Conservation (phyloP, 1,139 yeast genomes). For the Arxiozyma slooffiae region DNA sequence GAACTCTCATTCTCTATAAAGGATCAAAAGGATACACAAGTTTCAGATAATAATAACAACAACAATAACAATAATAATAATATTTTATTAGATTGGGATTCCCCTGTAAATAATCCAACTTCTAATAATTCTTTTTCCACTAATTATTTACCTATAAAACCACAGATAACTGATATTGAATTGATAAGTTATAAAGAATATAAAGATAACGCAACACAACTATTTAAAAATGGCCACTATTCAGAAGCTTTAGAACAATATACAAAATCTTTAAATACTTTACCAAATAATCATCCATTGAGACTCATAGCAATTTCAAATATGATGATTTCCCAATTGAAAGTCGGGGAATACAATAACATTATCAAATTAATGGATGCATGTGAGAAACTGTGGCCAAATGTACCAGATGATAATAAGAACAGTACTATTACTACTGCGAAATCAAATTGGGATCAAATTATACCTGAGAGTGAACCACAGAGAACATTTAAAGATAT, state of each 20-base stretch:
- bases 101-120: background rate
- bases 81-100: background rate
- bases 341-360: constrained; percentile 63
- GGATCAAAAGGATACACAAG: background rate
- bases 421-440: constrained; percentile 37
- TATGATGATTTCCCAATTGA: constrained; percentile 58
- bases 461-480: constrained; percentile 36
- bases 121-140: background rate
- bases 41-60: background rate
- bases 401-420: background rate
- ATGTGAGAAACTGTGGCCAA: background rate
- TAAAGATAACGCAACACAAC: constrained; percentile 50
- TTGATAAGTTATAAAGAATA: background rate
- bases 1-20: background rate
- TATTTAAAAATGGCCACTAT: constrained; percentile 78
- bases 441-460: constrained; percentile 39
- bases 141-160: background rate
- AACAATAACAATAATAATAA: too few species aligned
- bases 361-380: constrained; percentile 35
- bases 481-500: constrained; percentile 57
- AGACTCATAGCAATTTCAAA: constrained; percentile 68
- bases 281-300: constrained; percentile 59
- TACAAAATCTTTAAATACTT: constrained; percentile 46
- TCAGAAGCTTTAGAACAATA: constrained; percentile 54
- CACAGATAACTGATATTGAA: background rate